Base-by-base conservation (phyloP, 768 basidiomycete species). In the Tulasnella sp. region DNA sequence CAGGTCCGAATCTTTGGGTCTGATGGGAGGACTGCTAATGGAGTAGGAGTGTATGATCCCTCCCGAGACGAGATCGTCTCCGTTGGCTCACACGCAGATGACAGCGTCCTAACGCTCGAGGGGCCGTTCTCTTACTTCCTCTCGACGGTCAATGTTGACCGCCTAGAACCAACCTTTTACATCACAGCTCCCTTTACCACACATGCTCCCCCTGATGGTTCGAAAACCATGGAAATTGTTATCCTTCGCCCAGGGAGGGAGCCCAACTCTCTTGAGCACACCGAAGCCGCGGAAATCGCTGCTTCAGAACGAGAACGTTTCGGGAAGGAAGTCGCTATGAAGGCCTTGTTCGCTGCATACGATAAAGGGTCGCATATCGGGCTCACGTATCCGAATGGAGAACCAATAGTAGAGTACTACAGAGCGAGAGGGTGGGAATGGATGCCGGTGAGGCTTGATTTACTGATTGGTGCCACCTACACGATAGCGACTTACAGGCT, bases 101-200 rank as follows among this genome's bases (percentile, higher is more conserved):
- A 84, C 26, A 32, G 26, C 20, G 4, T 26, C n/a, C 76, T 83
- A 70, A 69, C 39, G 0, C 79, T 95, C 13, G 81, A 86, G 3
- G 96, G 95, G 2, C 95, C 95, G 5, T 98, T 96, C 82, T 86
- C 88, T 37, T 99, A 98, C 84, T 93, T 98, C 83, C 84, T 96
- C 35, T 89, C 92, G 11, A 92, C 93, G 0, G 87, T 92, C 75
- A 93, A 95, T 79, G 93, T 93, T 61, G 93, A 95, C 84, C 88
- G 97, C 16, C 86, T 99, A 80, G 97, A 99, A 83, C 89, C 93
- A 5, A 83, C 86, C 16, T 97, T 98, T 83, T 87, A 89, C 78
- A 93, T 98, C 78, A 86, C 90, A 20, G 94, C 96, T 20, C 87
- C 90, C 73, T 83, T 87, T 9, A 86, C 86, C 48, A 83, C 83